phyloP scores from a whole-genome alignment of 352 stramenopile genomes.

The Peronospora destructor region DNA sequence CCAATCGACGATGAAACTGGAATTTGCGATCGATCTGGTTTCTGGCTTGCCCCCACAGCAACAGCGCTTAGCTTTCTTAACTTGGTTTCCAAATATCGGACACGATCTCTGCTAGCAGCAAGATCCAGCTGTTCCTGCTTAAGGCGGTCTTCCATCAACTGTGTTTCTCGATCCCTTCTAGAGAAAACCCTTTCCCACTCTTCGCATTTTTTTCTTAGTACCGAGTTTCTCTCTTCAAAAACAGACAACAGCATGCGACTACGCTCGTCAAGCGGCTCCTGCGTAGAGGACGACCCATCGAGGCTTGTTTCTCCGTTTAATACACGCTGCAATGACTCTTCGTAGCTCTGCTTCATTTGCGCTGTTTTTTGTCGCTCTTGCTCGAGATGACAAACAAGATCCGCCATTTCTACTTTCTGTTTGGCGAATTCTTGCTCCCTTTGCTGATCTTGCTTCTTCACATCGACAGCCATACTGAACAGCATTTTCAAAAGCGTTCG shows the following conservation, averaged over 20 bases:
- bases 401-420: slow-evolving; percentile 60
- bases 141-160: slow-evolving; percentile 40
- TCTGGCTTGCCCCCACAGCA: slow-evolving; percentile 17
- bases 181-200: slow-evolving; percentile 49
- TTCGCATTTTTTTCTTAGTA: slow-evolving; percentile 70
- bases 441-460: slow-evolving; percentile 80
- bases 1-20: slow-evolving; percentile 13
- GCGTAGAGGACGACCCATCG: slow-evolving; percentile 8
- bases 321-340: slow-evolving; percentile 76
- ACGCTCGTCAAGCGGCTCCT: slow-evolving; percentile 48
- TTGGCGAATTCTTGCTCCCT: slow-evolving; percentile 77
- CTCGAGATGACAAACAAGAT: slow-evolving; percentile 53
- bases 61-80: slow-evolving; percentile 34
- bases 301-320: slow-evolving; percentile 31
- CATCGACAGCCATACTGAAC: slow-evolving; percentile 81
- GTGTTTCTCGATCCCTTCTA: slow-evolving; percentile 42
- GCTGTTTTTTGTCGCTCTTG: slow-evolving; percentile 66
- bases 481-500: slow-evolving; percentile 78
- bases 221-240: slow-evolving; percentile 64
- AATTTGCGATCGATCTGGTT: slow-evolving; percentile 13
- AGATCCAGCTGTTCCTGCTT: slow-evolving; percentile 46
- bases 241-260: slow-evolving; percentile 64
- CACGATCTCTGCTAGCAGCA: slow-evolving; percentile 44
- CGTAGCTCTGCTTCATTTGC: slow-evolving; percentile 77
- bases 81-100: slow-evolving; percentile 60